Base-by-base conservation (phyloP, 192 early-diverging fungal species). In the Haplosporangium gracile region DNA sequence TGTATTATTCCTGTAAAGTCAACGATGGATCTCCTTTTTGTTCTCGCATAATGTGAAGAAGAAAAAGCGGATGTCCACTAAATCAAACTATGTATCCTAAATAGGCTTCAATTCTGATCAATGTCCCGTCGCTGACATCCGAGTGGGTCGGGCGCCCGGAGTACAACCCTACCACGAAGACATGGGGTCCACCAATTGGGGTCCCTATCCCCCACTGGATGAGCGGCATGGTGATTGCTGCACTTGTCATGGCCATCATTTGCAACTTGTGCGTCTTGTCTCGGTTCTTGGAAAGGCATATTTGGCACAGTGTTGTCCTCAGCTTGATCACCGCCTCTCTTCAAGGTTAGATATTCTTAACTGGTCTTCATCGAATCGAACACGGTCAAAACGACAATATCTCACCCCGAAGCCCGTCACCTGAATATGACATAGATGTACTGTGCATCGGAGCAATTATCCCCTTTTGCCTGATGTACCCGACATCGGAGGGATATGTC, bases 1-100 rank as follows among this genome's bases (percentile, higher is more conserved):
- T 74, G 72, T n/a, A 74, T 74, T 29, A 34, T 74, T 36, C 72
- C 72, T 32, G 72, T 74, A 74, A 74, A 2, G 72, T 51, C 29
- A 5, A 18, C 39, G 47, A 11, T 16, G 47, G 11, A 49, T 49
- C 15, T 49, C 47, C 47, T 49, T 7, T 49, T 49, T 16, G 47
- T 49, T 49, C 15, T 16, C 47, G 2, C 47, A 16, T 16, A 49
- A 16, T 49, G 15, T 49, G 0, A 16, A 11, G 9, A 49, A 16
- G 2, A 11, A 49, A 11, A 16, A 55, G 53, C 5, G 36, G 36
- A 36, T 36, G 36, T 36, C 2, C 36, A n/a, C 53, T 8, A 24
- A 55, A 20, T 55, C 22, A 11, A 49, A 20, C 13, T 2, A 0
- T 53, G 0, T 53, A 36, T 18, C 72, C 13, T 40, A 10, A 4